These are phyloP conservation scores for Salix brachista DNA, from an alignment of 345 rosid species.

Conservation along the genomic window DNA sequence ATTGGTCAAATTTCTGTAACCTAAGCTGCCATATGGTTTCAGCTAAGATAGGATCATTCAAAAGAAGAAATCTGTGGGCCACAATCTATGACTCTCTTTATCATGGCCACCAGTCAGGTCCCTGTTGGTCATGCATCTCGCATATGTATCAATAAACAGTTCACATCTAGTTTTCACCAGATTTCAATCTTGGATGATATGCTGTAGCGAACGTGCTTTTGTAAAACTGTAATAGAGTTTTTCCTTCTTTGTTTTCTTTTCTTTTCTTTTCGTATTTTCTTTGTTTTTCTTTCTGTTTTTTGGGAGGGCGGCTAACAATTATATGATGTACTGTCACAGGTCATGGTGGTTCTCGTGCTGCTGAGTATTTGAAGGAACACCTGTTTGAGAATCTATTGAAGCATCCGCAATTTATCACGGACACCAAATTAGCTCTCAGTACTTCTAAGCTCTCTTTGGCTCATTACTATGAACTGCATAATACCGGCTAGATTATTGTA, in stretches of 20 bases:
- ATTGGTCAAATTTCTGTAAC: not conserved
- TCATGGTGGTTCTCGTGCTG: constrained; percentile 99
- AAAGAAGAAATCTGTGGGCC: not conserved
- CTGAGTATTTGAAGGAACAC: constrained; percentile 87
- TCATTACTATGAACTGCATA: not conserved
- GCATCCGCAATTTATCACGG: constrained; percentile 73
- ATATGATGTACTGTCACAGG: constrained; percentile 41
- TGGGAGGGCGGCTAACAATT: not conserved
- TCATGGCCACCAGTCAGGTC: not conserved
- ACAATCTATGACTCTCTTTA: not conserved
- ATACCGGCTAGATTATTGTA: not conserved
- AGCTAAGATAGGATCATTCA: not conserved
- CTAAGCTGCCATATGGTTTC: not conserved
- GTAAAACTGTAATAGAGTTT: not conserved
- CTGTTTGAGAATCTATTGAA: constrained; percentile 86
- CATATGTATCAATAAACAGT: not conserved
- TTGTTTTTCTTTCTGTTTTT: not conserved
- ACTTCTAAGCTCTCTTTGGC: constrained; percentile 17
- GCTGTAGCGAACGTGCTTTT: not conserved
- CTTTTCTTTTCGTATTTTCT: too few relatives aligned
- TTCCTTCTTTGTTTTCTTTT: not conserved
- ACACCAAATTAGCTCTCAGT: constrained; percentile 87
- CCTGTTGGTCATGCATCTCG: not conserved
- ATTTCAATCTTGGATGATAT: not conserved
- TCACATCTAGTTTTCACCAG: not conserved